Percentiles rank a stretch among this genome's conserved stretches.
These are phyloP conservation scores for Zea luxurians DNA, from an alignment of 176 grass and related monocot species.

Conservation along the genomic window DNA sequence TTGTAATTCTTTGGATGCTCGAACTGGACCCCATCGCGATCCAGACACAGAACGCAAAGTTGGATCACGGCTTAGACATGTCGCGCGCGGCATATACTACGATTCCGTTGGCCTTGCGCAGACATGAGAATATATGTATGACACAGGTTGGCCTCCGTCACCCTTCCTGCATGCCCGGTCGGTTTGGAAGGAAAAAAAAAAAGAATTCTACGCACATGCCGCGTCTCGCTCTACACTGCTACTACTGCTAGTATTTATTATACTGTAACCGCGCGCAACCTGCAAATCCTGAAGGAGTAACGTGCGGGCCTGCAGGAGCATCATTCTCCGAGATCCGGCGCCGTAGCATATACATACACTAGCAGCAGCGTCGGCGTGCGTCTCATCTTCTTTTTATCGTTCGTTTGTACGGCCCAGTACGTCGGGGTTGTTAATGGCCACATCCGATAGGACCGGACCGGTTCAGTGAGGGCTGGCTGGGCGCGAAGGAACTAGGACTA, in stretches of 20 bases:
- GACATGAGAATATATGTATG: not conserved
- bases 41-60: not conserved
- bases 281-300: not conserved
- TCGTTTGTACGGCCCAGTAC: not conserved
- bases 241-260: not conserved
- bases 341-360: not conserved
- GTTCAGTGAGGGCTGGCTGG: not conserved
- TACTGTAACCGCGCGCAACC: not conserved
- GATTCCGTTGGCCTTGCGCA: not conserved
- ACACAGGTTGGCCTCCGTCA: too few relatives aligned
- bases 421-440: not conserved
- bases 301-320: not conserved
- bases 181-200: not conserved
- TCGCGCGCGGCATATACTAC: not conserved
- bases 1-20: not conserved
- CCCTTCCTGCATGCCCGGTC: not conserved
- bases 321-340: conserved; percentile 27
- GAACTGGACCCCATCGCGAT: not conserved
- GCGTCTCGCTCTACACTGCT: conserved; percentile 2
- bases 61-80: conserved; percentile 21
- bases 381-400: not conserved
- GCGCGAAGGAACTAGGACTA: too few relatives aligned
- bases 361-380: not conserved
- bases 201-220: conserved; percentile 12
- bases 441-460: not conserved